Conservation (phyloP, 768 basidiomycete genomes). For the Russula emetica region DNA sequence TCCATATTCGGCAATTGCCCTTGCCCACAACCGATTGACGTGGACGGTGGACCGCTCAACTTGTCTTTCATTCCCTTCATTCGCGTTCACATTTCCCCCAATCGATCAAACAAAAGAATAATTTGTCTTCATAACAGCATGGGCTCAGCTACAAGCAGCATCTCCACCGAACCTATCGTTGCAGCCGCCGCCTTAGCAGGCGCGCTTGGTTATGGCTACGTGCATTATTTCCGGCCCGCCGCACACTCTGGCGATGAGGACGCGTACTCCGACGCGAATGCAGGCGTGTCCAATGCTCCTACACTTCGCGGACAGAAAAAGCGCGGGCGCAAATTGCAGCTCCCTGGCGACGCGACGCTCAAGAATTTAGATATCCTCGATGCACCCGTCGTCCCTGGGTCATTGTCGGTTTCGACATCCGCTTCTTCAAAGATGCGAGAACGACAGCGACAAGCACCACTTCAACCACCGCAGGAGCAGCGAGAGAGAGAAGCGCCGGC, state of each 20-base stretch:
- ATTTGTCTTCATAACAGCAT: constrained; percentile 31
- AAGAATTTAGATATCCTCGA: constrained; percentile 20
- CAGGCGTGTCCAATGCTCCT: background rate
- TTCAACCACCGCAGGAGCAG: constrained; percentile 19
- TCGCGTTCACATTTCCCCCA: background rate
- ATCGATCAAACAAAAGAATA: background rate
- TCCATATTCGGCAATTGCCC: constrained; percentile 5
- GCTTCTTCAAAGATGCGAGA: constrained; percentile 30
- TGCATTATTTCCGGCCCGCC: constrained; percentile 25
- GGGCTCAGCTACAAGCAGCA: constrained; percentile 46
- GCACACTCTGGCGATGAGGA: background rate
- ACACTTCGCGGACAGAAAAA: constrained; percentile 33
- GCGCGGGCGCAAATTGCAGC: constrained; percentile 31
- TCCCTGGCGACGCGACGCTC: constrained; percentile 22
- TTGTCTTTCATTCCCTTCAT: background rate
- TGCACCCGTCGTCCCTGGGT: background rate
- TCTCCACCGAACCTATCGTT: constrained; percentile 40
- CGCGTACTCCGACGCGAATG: background rate
- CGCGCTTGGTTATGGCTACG: constrained; percentile 41
- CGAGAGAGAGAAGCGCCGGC: constrained; percentile 28
- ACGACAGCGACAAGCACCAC: background rate
- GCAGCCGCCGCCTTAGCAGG: constrained; percentile 41
- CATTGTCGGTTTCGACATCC: constrained; percentile 25
- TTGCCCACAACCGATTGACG: background rate
- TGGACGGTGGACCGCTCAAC: background rate